Percentiles rank a stretch among this genome's conserved stretches.
Evolutionary conservation across 2,329 filamentous ascomycete genomes (phyloP).

Genomic region (Penicillium verrucosum): DNA sequence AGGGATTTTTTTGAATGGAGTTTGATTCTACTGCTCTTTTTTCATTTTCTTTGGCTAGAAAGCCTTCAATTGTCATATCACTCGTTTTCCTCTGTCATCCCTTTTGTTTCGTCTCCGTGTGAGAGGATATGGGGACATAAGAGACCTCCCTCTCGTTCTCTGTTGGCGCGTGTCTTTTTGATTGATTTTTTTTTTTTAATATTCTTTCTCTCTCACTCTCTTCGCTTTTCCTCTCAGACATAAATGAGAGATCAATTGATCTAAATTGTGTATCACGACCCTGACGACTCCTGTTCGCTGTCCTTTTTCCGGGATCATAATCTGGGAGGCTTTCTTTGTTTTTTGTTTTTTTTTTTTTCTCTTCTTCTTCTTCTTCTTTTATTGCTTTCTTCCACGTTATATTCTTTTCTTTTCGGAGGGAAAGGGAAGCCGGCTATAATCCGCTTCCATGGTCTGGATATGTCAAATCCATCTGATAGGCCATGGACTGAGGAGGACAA

Average conservation of each 20-base stretch:
- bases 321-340: slow-evolving; percentile 33
- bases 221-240: slow-evolving; percentile 6
- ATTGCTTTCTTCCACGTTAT: slow-evolving; percentile 10
- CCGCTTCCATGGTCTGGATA: slow-evolving; percentile 41
- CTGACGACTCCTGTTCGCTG: slow-evolving; percentile 11
- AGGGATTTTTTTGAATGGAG: slow-evolving; percentile 18
- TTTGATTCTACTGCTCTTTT: slow-evolving; percentile 17
- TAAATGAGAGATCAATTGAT: slow-evolving; percentile 21
- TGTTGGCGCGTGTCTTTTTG: slow-evolving; percentile 15
- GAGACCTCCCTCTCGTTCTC: slow-evolving; percentile 18
- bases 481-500: slow-evolving; percentile 48
- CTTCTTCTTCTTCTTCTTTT: slow-evolving; percentile 7
- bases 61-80: slow-evolving; percentile 11
- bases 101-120: slow-evolving; percentile 11
- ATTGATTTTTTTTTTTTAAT: slow-evolving; percentile 13
- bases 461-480: slow-evolving; percentile 44
- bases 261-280: slow-evolving; percentile 11
- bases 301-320: slow-evolving; percentile 15
- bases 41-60: slow-evolving; percentile 22
- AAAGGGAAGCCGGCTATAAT: slow-evolving; percentile 14
- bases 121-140: slow-evolving; percentile 14
- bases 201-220: slow-evolving; percentile 12
- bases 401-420: slow-evolving; percentile 13
- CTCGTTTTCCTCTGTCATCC: slow-evolving; percentile 8
- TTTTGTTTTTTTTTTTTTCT: slow-evolving; percentile 14